These are phyloP conservation scores for Flaveria robusta DNA, from an alignment of 129 eudicot species.

Conservation along the genomic window DNA sequence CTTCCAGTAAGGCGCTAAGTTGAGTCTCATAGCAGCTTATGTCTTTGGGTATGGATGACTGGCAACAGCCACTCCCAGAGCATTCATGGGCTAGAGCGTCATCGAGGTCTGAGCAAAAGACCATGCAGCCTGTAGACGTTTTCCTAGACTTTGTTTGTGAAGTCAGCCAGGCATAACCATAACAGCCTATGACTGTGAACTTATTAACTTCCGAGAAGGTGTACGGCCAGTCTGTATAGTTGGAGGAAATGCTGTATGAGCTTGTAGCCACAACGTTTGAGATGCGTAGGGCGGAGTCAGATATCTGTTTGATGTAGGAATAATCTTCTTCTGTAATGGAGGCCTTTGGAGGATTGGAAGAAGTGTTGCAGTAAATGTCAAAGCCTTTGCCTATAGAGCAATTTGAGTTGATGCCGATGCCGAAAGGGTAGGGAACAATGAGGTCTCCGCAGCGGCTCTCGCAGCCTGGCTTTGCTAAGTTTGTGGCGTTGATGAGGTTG, in stretches of 20 bases:
- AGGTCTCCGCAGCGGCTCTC: slow-evolving; percentile 21
- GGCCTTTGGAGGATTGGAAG: slow-evolving; percentile 19
- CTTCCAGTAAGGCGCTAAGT: background rate
- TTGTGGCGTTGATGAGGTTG: slow-evolving; percentile 1
- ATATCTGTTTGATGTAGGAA: slow-evolving; percentile 14
- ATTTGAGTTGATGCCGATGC: slow-evolving; percentile 9
- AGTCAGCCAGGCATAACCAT: slow-evolving; percentile 27
- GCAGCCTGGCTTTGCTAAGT: slow-evolving; percentile 22
- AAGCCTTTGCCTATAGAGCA: slow-evolving; percentile 9
- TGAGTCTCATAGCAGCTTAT: slow-evolving; percentile 6
- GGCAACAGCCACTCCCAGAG: slow-evolving; percentile 19
- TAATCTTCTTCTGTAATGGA: background rate
- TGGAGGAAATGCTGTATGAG: background rate
- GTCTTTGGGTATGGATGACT: slow-evolving; percentile 12
- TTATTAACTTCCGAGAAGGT: slow-evolving; percentile 17
- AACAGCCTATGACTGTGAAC: slow-evolving; percentile 44
- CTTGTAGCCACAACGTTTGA: slow-evolving; percentile 8
- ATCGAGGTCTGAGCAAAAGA: slow-evolving; percentile 5
- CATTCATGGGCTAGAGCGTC: slow-evolving; percentile 17
- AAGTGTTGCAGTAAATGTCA: slow-evolving; percentile 1
- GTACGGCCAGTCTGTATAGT: background rate
- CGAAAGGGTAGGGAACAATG: slow-evolving; percentile 28
- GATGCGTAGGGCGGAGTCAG: slow-evolving; percentile 14
- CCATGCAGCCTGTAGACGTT: slow-evolving; percentile 14
- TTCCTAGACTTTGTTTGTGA: slow-evolving; percentile 1